A percentile compares a stretch with the other conserved stretches of the same genome.
Evolutionary conservation across 225 moss, liverwort and hornwort species (phyloP).

Genomic region (Neckera pumila): DNA sequence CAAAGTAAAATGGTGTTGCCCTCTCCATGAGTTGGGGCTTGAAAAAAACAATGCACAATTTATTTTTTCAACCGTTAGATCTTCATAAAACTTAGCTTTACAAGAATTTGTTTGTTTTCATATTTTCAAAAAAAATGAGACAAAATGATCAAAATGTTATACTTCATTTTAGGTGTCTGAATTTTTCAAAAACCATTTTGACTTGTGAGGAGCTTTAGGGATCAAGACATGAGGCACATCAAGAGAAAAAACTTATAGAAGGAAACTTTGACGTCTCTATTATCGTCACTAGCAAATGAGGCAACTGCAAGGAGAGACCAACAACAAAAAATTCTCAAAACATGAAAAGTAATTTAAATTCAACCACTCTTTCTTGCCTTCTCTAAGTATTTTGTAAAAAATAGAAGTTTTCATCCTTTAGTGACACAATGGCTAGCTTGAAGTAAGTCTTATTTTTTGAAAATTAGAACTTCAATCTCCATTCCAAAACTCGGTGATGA

Average conservation of each 20-base stretch:
- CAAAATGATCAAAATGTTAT: background rate
- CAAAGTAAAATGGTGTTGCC: background rate
- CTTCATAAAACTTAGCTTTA: background rate
- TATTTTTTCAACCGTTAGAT: rapidly evolving
- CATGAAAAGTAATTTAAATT: background rate
- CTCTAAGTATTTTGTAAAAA: too few species aligned
- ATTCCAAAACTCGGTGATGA: rapidly evolving
- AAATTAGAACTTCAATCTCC: background rate
- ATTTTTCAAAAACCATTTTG: background rate
- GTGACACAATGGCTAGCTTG: background rate
- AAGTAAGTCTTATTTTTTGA: background rate
- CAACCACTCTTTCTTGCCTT: rapidly evolving
- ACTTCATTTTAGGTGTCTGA: background rate
- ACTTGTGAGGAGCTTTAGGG: background rate
- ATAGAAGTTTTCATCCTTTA: background rate
- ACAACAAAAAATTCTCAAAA: background rate
- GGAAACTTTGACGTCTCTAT: background rate
- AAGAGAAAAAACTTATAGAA: background rate
- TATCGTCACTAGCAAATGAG: background rate
- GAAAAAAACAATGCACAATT: rapidly evolving
- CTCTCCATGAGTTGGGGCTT: rapidly evolving
- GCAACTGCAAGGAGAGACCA: background rate
- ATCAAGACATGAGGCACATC: background rate
- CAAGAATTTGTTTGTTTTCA: background rate
- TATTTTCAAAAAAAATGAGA: background rate